Base-by-base conservation (phyloP, 345 rosid species). In the Iberis pinnata region DNA sequence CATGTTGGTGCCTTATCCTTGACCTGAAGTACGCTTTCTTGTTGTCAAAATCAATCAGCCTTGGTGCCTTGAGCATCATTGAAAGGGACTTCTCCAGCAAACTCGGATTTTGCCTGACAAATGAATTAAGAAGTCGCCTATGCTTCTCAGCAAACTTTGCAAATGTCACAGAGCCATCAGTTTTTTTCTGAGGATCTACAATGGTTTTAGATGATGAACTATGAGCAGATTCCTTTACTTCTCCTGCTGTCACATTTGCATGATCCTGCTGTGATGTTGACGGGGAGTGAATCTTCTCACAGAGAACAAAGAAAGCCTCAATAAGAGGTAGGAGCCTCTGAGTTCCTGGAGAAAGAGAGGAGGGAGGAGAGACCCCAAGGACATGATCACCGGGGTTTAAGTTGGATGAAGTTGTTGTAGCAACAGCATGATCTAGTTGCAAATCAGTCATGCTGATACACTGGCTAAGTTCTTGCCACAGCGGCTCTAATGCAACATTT, bases 1-100 rank as follows among this genome's bases (percentile, higher is more conserved):
- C 95, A 38, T 83, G 96, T 49, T 83, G 95, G 72, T 83, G 96
- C 73, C 84, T 92, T 58, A 92, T 82, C 78, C 84, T 92, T 44
- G 98, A 87, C 70, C 88, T 81, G 72, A 92, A 87, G 74, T 87
- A 86, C 22, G 96, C 75, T 11, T 95, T 84, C 31, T 87, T 87
- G 42, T 92, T 92, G 69, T 92, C 98, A 72, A 92, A 92, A 60
- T 92, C 98, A 67, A 92, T 79, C 65, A 92, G 79, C 12, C 96
- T 89, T 2, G 98, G 96, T 55, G 84, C 95, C 67, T 83, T 92
- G 69, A 92, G 78, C 86, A 92, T 75, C 14, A 92, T 92, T n/a
- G 95, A 81, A 58, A 92, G 81, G 19, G 98, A 92, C 75, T 92
- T 92, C 82, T 92, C 96, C 39, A 92, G 89, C 64, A 92, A 60